Evolutionary conservation across 2,329 filamentous ascomycete genomes (phyloP).

Genomic region (Colletotrichum caudatum): DNA sequence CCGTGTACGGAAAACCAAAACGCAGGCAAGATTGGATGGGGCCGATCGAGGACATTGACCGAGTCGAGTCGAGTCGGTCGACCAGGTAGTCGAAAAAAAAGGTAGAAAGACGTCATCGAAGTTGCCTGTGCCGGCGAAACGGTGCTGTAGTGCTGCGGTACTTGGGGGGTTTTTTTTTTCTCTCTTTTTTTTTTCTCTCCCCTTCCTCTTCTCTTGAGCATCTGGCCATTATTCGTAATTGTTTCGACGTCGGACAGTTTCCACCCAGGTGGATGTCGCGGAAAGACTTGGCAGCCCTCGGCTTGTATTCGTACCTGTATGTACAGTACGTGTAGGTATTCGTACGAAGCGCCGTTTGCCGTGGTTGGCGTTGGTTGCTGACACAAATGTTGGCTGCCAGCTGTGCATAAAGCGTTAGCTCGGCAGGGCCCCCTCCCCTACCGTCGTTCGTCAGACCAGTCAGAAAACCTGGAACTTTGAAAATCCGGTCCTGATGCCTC

Average conservation of each 20-base stretch:
- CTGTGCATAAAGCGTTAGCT: conserved; percentile 19
- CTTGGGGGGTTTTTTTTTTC: not conserved
- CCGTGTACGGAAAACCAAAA: not conserved
- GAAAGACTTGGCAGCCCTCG: conserved; percentile 17
- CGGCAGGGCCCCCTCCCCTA: not conserved
- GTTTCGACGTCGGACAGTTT: conserved; percentile 36
- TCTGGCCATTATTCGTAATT: conserved; percentile 41
- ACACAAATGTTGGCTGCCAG: conserved; percentile 23
- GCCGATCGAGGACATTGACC: conserved; percentile 13
- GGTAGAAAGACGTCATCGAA: conserved; percentile 32
- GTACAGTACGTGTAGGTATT: too few species aligned
- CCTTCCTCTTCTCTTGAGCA: not conserved
- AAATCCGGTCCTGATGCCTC: conserved; percentile 35
- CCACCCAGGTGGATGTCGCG: conserved; percentile 28
- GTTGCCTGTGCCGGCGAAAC: conserved; percentile 19
- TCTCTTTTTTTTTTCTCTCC: too few species aligned
- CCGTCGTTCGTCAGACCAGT: conserved; percentile 1
- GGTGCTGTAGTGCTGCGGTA: not conserved
- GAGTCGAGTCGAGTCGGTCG: conserved; percentile 18
- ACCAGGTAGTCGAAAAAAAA: conserved; percentile 9
- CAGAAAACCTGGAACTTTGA: conserved; percentile 29
- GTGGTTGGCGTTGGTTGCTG: conserved; percentile 3
- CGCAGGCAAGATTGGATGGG: conserved; percentile 18
- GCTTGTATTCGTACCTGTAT: too few species aligned
- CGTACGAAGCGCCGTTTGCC: not conserved